Evolutionary conservation across 2,329 filamentous ascomycete species (phyloP).

Genomic region (Fusarium nygamai): DNA sequence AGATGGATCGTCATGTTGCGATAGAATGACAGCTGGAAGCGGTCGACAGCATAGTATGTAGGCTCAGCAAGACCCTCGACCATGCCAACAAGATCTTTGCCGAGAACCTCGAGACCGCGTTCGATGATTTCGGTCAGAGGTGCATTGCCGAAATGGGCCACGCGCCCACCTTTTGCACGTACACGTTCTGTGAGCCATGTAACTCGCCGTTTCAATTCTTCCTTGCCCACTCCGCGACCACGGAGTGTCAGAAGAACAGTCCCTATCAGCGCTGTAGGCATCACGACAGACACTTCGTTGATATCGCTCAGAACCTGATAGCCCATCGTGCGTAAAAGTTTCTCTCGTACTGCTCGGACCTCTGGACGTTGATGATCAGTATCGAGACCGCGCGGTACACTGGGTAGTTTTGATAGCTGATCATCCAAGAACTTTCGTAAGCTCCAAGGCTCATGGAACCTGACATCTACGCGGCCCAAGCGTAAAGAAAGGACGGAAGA

Average conservation of each 20-base stretch:
- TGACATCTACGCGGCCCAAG: slow-evolving; percentile 90
- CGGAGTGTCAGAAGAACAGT: slow-evolving; percentile 91
- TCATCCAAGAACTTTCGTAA: slow-evolving; percentile 82
- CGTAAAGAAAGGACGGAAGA: slow-evolving; percentile 90
- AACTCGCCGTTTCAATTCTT: slow-evolving; percentile 85
- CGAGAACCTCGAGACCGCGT: slow-evolving; percentile 89
- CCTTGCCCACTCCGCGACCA: slow-evolving; percentile 88
- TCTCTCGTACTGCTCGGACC: slow-evolving; percentile 68
- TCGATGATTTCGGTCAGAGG: slow-evolving; percentile 86
- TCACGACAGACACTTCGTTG: slow-evolving; percentile 94
- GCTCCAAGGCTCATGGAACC: slow-evolving; percentile 97
- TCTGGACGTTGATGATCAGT: slow-evolving; percentile 59
- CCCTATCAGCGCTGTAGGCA: slow-evolving; percentile 96
- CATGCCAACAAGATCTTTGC: slow-evolving; percentile 85
- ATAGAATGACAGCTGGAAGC: slow-evolving; percentile 98
- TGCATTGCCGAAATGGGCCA: slow-evolving; percentile 89
- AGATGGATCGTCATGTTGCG: slow-evolving; percentile 99
- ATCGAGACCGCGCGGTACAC: slow-evolving; percentile 53
- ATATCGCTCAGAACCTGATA: slow-evolving; percentile 95
- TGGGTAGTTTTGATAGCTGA: slow-evolving; percentile 69
- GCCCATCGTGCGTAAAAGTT: slow-evolving; percentile 84
- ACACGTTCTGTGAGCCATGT: slow-evolving; percentile 90
- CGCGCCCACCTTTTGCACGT: slow-evolving; percentile 85
- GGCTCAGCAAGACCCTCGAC: slow-evolving; percentile 85
- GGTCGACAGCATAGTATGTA: slow-evolving; percentile 93